Evolutionary conservation across 2,329 filamentous ascomycete genomes (phyloP), one percentile per base, ranked within the genome.

Genomic region (Colletotrichum somersetense): DNA sequence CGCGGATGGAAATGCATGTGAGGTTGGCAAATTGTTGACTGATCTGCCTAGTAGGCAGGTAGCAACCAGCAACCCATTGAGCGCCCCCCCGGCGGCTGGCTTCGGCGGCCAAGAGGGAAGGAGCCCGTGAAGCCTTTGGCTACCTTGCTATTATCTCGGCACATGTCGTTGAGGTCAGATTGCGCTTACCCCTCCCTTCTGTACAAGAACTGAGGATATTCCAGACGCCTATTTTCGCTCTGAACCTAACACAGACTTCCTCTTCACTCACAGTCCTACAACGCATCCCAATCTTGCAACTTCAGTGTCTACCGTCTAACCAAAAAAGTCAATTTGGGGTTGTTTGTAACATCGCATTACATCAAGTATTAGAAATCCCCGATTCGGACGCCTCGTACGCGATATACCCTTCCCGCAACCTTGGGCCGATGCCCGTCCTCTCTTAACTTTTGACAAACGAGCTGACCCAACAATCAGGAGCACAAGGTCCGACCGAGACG

Each of bases 151-250:
- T 48, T 56, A 64, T 66, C 70, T 70, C 66, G 70, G 70, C 66
- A 70, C 53, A 70, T 72, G 61, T 65, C 56, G 70, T 65, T 65
- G 70, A 65, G 70, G 70, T 65, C 66, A 65, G 66, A 65, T 38
- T 44, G 55, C 52, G 23, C 48, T 53, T 69, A 69, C 70, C 66
- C 66, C 66, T 70, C 70, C 70, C 66, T 70, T 6, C 42, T 55
- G 66, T 70, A 72, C 66, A 72, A 65, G 59, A 70, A 20, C 50
- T 65, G 50, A 55, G 26, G 44, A 58, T 65, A 52, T 59, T 56
- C 66, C 59, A 42, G 48, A 23, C 23, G 18, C n/a, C 56, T 23
- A 18, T 23, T 11, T 48, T 26, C n/a, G 44, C 30, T 42, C 44
- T n/a, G 46, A 38, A 33, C 30, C 33, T 30, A 3, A 30, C 30